Evolutionary conservation across 2,329 filamentous ascomycete species (phyloP).

Genomic region (Trichoderma brevicompactum): DNA sequence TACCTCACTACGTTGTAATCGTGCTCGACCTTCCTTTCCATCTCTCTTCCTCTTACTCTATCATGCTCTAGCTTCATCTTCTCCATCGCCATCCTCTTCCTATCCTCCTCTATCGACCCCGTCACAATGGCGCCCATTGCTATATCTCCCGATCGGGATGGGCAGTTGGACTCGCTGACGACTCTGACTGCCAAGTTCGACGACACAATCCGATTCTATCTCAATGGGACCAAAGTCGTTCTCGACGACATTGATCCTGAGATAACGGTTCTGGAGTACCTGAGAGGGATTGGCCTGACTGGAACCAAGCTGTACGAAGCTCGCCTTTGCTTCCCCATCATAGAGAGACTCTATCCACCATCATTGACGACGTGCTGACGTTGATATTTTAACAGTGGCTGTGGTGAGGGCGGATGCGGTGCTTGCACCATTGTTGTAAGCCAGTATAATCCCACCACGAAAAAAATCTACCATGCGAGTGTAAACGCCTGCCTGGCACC

Average conservation of each 20-base stretch:
- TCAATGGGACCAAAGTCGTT: constrained; percentile 89
- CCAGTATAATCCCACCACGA: constrained; percentile 90
- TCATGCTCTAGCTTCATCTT: not conserved
- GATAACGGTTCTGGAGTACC: constrained; percentile 87
- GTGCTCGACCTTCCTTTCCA: no score
- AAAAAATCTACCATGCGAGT: constrained; percentile 91
- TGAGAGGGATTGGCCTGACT: constrained; percentile 89
- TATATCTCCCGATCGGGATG: constrained; percentile 53
- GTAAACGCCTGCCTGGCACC: constrained; percentile 96
- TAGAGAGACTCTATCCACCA: not conserved
- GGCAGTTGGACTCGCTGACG: constrained; percentile 41
- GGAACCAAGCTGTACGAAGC: constrained; percentile 79
- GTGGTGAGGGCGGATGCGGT: constrained; percentile 94
- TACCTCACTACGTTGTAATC: no score
- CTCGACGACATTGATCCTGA: constrained; percentile 90
- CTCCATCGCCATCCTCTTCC: not conserved
- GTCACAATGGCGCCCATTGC: constrained; percentile 59
- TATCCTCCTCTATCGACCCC: not conserved
- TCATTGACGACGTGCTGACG: constrained; percentile 14
- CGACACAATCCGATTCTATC: constrained; percentile 87
- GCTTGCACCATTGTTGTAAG: constrained; percentile 95
- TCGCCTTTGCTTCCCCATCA: not conserved
- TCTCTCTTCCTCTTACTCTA: no score
- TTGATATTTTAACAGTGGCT: constrained; percentile 60
- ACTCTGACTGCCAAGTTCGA: constrained; percentile 75